Percentiles rank a stretch among this genome's conserved stretches.
These are phyloP conservation scores for Solanum ossicruentum DNA, from an alignment of 257 asterid species.

Conservation along the genomic window DNA sequence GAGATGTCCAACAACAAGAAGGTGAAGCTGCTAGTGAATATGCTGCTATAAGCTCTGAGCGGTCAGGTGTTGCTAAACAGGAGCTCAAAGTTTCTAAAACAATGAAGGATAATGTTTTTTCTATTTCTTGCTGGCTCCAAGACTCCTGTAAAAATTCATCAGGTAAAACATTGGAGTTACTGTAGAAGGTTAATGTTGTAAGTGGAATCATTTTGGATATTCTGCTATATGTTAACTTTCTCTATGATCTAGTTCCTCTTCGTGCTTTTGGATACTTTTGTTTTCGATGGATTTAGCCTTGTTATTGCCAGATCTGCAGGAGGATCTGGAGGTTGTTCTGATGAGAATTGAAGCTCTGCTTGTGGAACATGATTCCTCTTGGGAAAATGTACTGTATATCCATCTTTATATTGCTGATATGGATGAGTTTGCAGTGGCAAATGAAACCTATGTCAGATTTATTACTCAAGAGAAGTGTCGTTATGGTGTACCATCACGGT, in stretches of 20 bases:
- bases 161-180: slow-evolving; percentile 30
- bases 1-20: slow-evolving; percentile 32
- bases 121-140: slow-evolving; percentile 75
- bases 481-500: slow-evolving; percentile 92
- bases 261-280: background rate
- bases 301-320: slow-evolving; percentile 43
- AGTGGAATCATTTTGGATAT: background rate
- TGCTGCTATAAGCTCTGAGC: slow-evolving; percentile 13
- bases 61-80: slow-evolving; percentile 16
- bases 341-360: slow-evolving; percentile 54
- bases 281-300: slow-evolving; percentile 1
- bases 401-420: slow-evolving; percentile 79
- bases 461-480: slow-evolving; percentile 86
- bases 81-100: slow-evolving; percentile 44
- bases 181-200: background rate
- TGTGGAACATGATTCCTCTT: slow-evolving; percentile 39
- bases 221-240: background rate
- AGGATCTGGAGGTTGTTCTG: slow-evolving; percentile 56
- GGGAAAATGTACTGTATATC: slow-evolving; percentile 87
- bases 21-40: slow-evolving; percentile 16
- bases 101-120: slow-evolving; percentile 37
- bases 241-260: background rate
- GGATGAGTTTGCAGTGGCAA: slow-evolving; percentile 60
- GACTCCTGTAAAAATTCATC: slow-evolving; percentile 41
- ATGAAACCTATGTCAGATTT: slow-evolving; percentile 67